A percentile compares a stretch with the other conserved stretches of the same genome.
phyloP scores from a whole-genome alignment of 2,329 filamentous ascomycete species.

The Fusarium phyllophilum region DNA sequence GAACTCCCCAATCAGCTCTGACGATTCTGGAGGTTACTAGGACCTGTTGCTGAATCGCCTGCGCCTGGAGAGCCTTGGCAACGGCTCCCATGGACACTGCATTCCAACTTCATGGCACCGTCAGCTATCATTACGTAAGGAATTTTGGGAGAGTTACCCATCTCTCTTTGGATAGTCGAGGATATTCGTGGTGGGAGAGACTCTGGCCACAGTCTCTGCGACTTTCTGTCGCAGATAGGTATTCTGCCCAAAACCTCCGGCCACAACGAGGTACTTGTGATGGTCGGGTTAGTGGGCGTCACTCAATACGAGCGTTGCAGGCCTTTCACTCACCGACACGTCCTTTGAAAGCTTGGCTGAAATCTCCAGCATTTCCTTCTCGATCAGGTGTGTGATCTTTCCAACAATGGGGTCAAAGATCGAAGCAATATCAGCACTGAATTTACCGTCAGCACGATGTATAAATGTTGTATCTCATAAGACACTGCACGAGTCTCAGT shows the following conservation, averaged over 20 bases:
- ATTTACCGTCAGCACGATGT: neutral
- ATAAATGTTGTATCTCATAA: neutral
- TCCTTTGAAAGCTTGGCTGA: neutral
- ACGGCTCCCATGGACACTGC: neutral
- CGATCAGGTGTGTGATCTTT: neutral
- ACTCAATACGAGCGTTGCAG: neutral
- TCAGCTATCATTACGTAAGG: neutral
- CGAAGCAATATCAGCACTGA: neutral
- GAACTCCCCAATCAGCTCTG: neutral
- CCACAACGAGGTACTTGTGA: neutral
- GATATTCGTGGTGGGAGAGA: neutral
- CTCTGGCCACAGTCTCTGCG: neutral
- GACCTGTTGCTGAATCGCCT: neutral
- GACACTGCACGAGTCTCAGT: neutral
- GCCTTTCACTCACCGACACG: neutral
- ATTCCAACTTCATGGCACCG: neutral
- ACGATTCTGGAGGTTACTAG: neutral
- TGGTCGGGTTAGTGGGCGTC: neutral
- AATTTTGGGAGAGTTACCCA: neutral
- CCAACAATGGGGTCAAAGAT: neutral
- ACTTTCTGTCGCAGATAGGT: neutral
- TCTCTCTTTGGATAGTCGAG: accelerated
- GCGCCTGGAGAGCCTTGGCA: neutral
- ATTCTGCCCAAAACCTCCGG: neutral
- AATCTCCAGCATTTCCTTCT: neutral